Evolutionary conservation across 352 stramenopile species (phyloP), one percentile per base, ranked within the genome.

Genomic region (Phytophthora podocarpi): DNA sequence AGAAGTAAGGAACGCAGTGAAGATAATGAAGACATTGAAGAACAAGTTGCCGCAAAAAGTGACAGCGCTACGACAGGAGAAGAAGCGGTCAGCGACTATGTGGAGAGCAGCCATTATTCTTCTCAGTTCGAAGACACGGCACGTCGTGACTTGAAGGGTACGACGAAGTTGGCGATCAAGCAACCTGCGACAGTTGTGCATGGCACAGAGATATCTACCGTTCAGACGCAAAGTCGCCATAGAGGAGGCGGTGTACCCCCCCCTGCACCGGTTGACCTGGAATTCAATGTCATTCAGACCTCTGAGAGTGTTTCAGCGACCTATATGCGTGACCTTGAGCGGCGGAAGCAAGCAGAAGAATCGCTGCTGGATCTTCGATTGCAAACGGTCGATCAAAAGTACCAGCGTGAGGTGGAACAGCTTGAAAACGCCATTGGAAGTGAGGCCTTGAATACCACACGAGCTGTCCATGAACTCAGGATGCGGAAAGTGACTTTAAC

Each of bases 291-390:
- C 12, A 18, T 28, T 6, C 16, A 31, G 26, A 24, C 15, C 12
- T 15, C 54, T 5, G 20, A 64, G 13, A 46, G 59, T 53, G 23
- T 82, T 2, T 42, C 45, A 11, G 46, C 59, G 12, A 56, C 72
- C 13, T 89, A 82, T 41, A 30, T 80, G 26, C 15, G 28, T 15
- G 75, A 89, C 15, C 56, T 90, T 4, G 67, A 90, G 24, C 66
- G 72, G 16, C 76, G 81, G 6, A 78, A 76, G 26, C 47, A 72
- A 46, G 82, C 78, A 13, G 81, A 90, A 43, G 63, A 76, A 37
- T 81, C 76, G 3, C 41, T 90, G 24, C 62, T 90, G 7, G 24
- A 68, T 13, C 50, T 89, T 37, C 78, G 79, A 0, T 35, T 89
- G 2, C 62, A 64, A 58, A 72, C 75, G 4, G 49, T 87, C 2